Conservation (phyloP, 805 yeast species). For the Metahyphopichia silvanorum region DNA sequence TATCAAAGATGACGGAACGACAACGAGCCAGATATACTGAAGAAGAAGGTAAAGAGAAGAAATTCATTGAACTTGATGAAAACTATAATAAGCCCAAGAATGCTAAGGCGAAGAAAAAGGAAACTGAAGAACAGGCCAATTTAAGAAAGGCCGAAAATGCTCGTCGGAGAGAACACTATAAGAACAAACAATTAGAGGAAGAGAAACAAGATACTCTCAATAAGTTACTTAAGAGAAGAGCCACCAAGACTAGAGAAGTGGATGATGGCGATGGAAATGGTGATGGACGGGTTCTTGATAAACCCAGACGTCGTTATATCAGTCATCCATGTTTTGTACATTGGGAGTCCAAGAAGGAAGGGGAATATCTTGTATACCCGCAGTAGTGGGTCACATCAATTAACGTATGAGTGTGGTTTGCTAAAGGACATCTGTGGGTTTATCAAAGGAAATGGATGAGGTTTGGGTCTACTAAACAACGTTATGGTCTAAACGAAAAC, state of each 20-base stretch:
- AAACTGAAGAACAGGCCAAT: conserved; percentile 82
- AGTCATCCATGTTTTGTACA: conserved; percentile 47
- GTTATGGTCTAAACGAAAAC: no score
- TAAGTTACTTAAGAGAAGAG: conserved; percentile 79
- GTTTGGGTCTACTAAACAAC: no score
- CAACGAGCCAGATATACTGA: conserved; percentile 44
- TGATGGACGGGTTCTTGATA: conserved; percentile 15
- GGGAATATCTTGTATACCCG: no score
- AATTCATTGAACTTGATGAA: conserved; percentile 26
- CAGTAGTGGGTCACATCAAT: no score
- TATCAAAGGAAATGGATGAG: no score
- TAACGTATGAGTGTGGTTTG: no score
- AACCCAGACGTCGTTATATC: conserved; percentile 41
- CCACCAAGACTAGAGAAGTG: conserved; percentile 59
- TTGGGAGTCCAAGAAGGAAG: conserved; percentile 1
- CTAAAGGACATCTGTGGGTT: no score
- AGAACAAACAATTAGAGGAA: conserved; percentile 79
- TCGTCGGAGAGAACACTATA: conserved; percentile 80
- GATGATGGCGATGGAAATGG: conserved; percentile 26
- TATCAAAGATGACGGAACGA: conserved; percentile 52
- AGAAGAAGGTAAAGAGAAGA: conserved; percentile 13
- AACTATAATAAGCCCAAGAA: conserved; percentile 30
- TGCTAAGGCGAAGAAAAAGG: conserved; percentile 46
- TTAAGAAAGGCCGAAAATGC: conserved; percentile 83
- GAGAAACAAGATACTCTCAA: conserved; percentile 92